Base-by-base conservation (phyloP, 768 basidiomycete genomes). In the Collybiopsis confluens region DNA sequence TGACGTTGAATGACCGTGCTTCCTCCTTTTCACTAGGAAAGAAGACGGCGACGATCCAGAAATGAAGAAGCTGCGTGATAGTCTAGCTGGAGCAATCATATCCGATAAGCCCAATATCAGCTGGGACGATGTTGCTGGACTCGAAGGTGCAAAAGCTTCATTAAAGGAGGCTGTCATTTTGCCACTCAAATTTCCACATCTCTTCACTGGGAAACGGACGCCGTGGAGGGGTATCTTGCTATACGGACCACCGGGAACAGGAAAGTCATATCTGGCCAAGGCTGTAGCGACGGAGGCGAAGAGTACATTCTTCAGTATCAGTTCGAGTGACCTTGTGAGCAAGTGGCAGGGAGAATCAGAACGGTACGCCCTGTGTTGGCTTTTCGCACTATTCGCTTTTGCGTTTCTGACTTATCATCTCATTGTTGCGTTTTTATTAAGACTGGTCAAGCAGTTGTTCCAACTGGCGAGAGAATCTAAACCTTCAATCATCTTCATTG, bases 291-390 rank as follows among this genome's bases (percentile, higher is more conserved):
- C 97, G 13, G 97, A 99, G 70, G 94, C 97, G 50, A 98, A 98
- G 74, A 94, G 94, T 69, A 98, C 96, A 8, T 99, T 99, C 78
- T 98, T 96, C 74, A 92, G 88, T 59, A 93, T 99, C 56, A 92
- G 90, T 64, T 93, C 91, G 21, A 87, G 86, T 66, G 97, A 98
- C 65, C 76, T 99, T 52, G 97, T 98, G 52, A 95, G 92, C 69
- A 99, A 98, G 68, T 99, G 97, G 97, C 97, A 98, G 74, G 97
- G 97, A 55, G 97, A 99, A 70, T 95, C 92, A 3, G 96, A 98
- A 73, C 77, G 96, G 94, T 90, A 57, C 65, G 23, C 26, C 26
- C n/a, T 55, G 23, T 51, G 20, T 33, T 43, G n/a, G n/a, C n/a
- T n/a, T n/a, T n/a, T n/a, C n/a, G n/a, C n/a, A n/a, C n/a, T n/a